Evolutionary conservation across 768 basidiomycete genomes (phyloP).

Genomic region (Tulasnella sp.): DNA sequence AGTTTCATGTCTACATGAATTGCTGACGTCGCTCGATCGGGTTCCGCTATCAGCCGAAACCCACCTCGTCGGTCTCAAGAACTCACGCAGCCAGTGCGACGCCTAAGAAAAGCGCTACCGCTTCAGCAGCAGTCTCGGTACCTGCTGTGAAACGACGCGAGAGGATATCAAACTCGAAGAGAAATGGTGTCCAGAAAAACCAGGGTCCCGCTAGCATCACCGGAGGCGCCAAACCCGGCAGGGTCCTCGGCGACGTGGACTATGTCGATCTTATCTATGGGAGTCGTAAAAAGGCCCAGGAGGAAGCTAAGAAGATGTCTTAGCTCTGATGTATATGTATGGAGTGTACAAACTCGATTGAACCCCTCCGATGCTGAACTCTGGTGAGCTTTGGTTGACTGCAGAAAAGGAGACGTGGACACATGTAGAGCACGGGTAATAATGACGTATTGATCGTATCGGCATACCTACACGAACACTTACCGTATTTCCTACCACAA

Average conservation of each 20-base stretch:
- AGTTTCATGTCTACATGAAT: neutral
- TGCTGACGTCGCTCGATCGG: neutral
- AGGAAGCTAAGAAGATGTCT: neutral
- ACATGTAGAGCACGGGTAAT: too few species aligned
- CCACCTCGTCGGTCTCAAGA: neutral
- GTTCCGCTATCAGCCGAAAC: neutral
- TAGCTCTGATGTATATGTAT: neutral
- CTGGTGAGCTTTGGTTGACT: too few species aligned
- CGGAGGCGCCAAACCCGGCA: neutral
- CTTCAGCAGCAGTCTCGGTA: neutral
- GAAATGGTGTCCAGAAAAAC: neutral
- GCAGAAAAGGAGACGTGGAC: too few species aligned
- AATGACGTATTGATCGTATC: too few species aligned
- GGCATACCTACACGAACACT: too few species aligned
- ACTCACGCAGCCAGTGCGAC: neutral
- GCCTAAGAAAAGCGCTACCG: neutral
- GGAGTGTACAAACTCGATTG: too few species aligned
- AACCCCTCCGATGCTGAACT: too few species aligned
- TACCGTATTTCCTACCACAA: too few species aligned
- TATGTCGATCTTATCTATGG: slow-evolving; percentile 3
- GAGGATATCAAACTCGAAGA: neutral
- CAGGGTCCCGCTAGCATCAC: neutral
- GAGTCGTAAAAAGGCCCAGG: neutral
- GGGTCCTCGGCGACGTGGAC: neutral
- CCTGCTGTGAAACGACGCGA: neutral